Conservation (phyloP, 306 rosid species). For the Cucurbita moschata region DNA sequence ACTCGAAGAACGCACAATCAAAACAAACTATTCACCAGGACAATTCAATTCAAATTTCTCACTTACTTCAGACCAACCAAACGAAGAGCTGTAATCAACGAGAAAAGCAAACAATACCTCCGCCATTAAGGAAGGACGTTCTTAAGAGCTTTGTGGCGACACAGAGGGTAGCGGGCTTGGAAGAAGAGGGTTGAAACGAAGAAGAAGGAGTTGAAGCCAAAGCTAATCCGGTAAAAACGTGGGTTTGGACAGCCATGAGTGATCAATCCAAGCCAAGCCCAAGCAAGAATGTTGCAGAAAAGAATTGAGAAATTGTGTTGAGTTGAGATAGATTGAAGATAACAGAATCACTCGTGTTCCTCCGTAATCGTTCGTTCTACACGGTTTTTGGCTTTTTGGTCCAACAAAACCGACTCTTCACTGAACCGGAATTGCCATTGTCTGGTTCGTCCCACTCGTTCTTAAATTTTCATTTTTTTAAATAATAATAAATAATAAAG, state of each 20-base stretch:
- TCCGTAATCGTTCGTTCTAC: background rate
- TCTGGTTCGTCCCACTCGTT: background rate
- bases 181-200: slow-evolving; percentile 33
- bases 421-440: background rate
- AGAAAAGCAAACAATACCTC: background rate
- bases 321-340: background rate
- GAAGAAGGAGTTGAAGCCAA: slow-evolving; percentile 27
- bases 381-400: background rate
- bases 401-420: background rate
- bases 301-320: background rate
- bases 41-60: background rate
- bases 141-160: slow-evolving; percentile 35
- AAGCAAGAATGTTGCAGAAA: background rate
- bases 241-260: slow-evolving; percentile 55
- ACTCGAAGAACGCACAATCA: background rate
- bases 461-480: no score
- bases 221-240: slow-evolving; percentile 42
- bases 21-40: background rate
- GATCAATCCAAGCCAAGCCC: background rate
- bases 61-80: background rate
- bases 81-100: background rate
- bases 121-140: slow-evolving; percentile 40
- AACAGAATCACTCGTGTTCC: background rate
- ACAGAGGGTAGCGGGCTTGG: slow-evolving; percentile 22
- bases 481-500: no score